Evolutionary conservation across 805 yeast genomes (phyloP), one percentile per base, ranked within the genome.

Genomic region (Wickerhamiella cacticola): DNA sequence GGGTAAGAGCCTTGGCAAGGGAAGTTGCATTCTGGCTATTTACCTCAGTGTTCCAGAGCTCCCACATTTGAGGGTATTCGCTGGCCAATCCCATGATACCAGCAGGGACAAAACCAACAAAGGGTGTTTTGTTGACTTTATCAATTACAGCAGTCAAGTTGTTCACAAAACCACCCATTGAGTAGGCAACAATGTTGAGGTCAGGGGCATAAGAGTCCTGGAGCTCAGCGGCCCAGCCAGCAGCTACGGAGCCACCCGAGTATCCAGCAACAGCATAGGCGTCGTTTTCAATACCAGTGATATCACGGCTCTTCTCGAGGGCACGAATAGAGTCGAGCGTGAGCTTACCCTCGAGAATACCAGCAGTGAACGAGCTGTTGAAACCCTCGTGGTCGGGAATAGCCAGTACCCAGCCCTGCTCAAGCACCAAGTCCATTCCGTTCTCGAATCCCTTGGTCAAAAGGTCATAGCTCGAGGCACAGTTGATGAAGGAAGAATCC

Each of bases 251-350:
- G 24, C 62, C 62, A 8, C 60, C 60, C 19, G 62, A 58, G 50
- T 55, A 57, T 5, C 62, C 62, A 53, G 55, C 50, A 40, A 56
- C 26, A 8, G 49, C 54, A 15, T 47, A 34, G 18, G 40, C 39
- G 23, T 34, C 38, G 15, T 43, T 24, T 4, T 46, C 12, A 18
- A 38, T 16, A 15, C 42, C 41, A 19, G 48, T 46, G 34, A 50
- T 16, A 18, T 39, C 23, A 18, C 22, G 31, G 6, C 35, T 25
- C n/a, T 34, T 25, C 33, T 49, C 41, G 22, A 52, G 52, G 1
- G 65, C 66, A 6, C 62, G 53, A 10, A 63, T 46, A 1, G 62
- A 50, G 50, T 62, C 64, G n/a, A 63, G 59, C 2, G 56, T 52
- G 24, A 52, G 50, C 23, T 52, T 58, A 9, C 65, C 66, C 9